Base-by-base conservation (phyloP, 257 asterid species). In the Petunia secreta region DNA sequence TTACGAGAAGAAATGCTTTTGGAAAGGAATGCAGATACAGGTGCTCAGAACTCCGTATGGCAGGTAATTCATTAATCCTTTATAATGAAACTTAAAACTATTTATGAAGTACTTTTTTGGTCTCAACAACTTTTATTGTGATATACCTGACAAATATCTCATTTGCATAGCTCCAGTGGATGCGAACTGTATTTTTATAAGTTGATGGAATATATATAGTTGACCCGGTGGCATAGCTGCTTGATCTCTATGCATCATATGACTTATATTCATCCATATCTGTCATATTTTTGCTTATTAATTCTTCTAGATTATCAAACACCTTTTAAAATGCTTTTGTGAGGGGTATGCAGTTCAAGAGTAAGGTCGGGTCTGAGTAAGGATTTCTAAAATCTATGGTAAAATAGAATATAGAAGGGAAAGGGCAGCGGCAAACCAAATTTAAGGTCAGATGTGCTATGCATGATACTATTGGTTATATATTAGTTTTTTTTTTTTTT, bases 1-100 rank as follows among this genome's bases (percentile, higher is more conserved):
- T 87, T 83, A 85, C 95, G 97, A 68, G 91, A 87, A 71, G 85
- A 80, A 16, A 82, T 91, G 95, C 84, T 81, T 75, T 78, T 79
- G 86, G 84, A 83, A 78, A 83, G 75, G 85, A 85, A 88, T 77
- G 82, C 57, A 2, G 92, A 89, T 84, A 74, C 87, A 52, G 85
- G 83, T 83, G 78, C 89, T 63, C 90, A 84, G 15, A 86, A 83
- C 41, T 65, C 83, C 3, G 77, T 69, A 83, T 87, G 87, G 90
- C 91, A 92, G 98, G 97, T 83, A 76, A 38, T 16, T 59, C 40
- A 53, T 46, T 11, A 46, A 43, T 71, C 44, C 44, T 34, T 4
- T 48, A 34, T 71, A 48, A 25, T 48, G 44, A 34, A 48, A 71
- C 25, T 71, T 43, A 43, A 2, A 46, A 46, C 4, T 46, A 41